phyloP scores from a whole-genome alignment of 345 rosid species.

The Populus pruinosa region DNA sequence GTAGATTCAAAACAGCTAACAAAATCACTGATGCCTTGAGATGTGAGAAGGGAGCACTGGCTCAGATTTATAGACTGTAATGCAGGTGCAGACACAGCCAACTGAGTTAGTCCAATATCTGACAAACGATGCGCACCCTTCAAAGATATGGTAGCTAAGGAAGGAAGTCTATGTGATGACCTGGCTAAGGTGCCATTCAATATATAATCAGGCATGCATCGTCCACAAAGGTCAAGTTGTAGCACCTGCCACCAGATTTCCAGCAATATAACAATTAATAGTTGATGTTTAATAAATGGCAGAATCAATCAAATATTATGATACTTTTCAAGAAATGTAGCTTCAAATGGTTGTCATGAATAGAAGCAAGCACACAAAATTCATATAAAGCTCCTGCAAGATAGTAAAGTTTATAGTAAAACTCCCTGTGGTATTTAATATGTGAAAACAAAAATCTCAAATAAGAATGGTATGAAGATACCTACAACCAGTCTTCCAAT shows the following conservation, averaged over 20 bases:
- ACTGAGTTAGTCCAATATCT: slow-evolving; percentile 30
- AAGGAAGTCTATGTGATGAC: slow-evolving; percentile 24
- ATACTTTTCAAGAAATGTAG: no score
- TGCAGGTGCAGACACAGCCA: slow-evolving; percentile 36
- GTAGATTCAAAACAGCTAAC: slow-evolving; percentile 22
- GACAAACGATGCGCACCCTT: slow-evolving; percentile 43
- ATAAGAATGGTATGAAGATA: no score
- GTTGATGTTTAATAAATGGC: neutral
- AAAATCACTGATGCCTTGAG: slow-evolving; percentile 26
- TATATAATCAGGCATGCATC: slow-evolving; percentile 30
- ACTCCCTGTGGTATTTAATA: neutral
- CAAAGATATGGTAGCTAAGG: slow-evolving; percentile 39
- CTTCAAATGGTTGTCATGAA: no score
- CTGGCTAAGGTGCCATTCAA: slow-evolving; percentile 23
- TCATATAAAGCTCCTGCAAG: neutral
- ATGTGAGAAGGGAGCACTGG: slow-evolving; percentile 42
- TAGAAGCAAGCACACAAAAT: no score
- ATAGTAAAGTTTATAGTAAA: neutral
- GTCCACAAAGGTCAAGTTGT: slow-evolving; percentile 45
- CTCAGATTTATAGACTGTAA: slow-evolving; percentile 44
- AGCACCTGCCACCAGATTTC: slow-evolving; percentile 34
- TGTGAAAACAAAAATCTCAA: no score
- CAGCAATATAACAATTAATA: slow-evolving; percentile 5
- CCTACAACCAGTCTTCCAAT: neutral
- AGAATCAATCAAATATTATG: no score